Evolutionary conservation across 2,329 filamentous ascomycete genomes (phyloP).

Genomic region (Penicillium sp.): DNA sequence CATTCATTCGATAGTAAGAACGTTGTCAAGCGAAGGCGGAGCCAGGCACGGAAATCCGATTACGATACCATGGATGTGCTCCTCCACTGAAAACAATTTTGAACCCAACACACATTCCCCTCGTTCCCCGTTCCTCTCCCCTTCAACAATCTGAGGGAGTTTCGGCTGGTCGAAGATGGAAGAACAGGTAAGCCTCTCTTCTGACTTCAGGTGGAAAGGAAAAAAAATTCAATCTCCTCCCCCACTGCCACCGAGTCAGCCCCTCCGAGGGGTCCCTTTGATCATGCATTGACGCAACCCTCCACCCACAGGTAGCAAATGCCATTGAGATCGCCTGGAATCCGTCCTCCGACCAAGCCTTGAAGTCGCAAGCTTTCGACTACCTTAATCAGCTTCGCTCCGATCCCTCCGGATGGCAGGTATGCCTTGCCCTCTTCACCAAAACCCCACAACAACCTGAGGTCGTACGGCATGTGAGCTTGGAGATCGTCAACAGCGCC

Average conservation of each 20-base stretch:
- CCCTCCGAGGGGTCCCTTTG: constrained; percentile 7
- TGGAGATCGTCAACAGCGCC: constrained; percentile 91
- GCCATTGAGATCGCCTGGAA: constrained; percentile 94
- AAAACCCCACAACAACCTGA: constrained; percentile 73
- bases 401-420: constrained; percentile 85
- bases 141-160: constrained; percentile 30
- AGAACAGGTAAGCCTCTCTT: constrained; percentile 39
- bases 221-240: constrained; percentile 15
- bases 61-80: constrained; percentile 24
- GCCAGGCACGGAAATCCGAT: constrained; percentile 25
- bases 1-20: not conserved
- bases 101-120: constrained; percentile 23
- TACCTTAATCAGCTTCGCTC: constrained; percentile 69
- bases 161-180: constrained; percentile 44
- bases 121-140: constrained; percentile 23
- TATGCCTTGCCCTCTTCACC: constrained; percentile 82
- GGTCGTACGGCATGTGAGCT: constrained; percentile 80
- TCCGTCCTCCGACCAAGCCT: constrained; percentile 68
- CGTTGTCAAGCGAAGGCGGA: constrained; percentile 19
- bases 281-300: constrained; percentile 18
- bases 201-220: not conserved
- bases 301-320: constrained; percentile 69
- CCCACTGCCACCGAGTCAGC: constrained; percentile 18
- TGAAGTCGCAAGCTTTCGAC: constrained; percentile 72
- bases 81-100: constrained; percentile 29